Evolutionary conservation across 345 rosid genomes (phyloP), one percentile per base, ranked within the genome.

Genomic region (Gynandropsis gynandra): DNA sequence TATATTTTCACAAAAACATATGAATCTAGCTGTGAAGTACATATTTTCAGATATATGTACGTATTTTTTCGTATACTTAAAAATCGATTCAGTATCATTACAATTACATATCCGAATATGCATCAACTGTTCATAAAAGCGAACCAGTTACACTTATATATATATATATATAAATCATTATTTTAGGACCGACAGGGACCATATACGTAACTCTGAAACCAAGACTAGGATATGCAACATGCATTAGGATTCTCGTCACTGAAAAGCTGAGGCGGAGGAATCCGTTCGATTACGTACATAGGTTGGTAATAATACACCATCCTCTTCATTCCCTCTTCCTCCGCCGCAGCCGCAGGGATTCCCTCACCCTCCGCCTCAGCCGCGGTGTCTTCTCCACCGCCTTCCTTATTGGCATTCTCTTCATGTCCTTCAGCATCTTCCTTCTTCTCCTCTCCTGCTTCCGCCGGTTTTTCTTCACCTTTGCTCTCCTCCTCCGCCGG

Each of bases 161-260:
- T 8, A 16, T 39, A 52, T 52, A 44, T 41, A 19, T 47, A 39
- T 31, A 54, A 54, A 5, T 1, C 12, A 14, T 50, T 42, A 43
- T 36, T 35, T n/a, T n/a, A n/a, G n/a, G n/a, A n/a, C n/a, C 27
- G 29, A 24, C 18, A 42, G 16, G 9, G 42, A 43, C 9, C 43
- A n/a, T 7, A 9, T 14, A 29, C n/a, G n/a, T n/a, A 9, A 13
- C 43, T 8, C 42, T 4, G 39, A 47, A 36, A 31, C 39, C 4
- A 15, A 49, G 24, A 54, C 76, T 64, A 92, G 39, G 83, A 73
- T 59, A 92, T 79, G 72, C 75, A 74, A 51, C 98, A 92, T 4
- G 98, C 98, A 51, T 92, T 85, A 12, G 97, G 98, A 60, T 92
- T 92, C 72, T 92, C 98, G 43, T 92, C 98, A 34, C 98, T 92